Conservation (phyloP, 1,284 basidiomycete genomes). For the Spongispora temasekensis region DNA sequence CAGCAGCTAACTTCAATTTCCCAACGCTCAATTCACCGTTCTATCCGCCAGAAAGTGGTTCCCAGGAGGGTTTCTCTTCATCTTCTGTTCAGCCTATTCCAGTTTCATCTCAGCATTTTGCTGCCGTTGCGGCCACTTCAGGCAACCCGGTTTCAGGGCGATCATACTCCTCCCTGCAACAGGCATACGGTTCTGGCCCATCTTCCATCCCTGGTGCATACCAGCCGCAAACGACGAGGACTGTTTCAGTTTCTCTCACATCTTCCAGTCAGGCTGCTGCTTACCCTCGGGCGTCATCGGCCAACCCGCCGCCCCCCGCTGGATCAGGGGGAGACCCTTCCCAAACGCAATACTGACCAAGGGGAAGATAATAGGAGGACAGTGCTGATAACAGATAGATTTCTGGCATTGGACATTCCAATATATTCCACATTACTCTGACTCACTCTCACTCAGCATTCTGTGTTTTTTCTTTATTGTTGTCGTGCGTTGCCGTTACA, state of each 20-base stretch:
- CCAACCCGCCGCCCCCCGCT: conserved; percentile 24
- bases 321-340: conserved; percentile 30
- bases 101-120: conserved; percentile 33
- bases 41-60: conserved; percentile 39
- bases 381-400: conserved; percentile 18
- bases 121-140: conserved; percentile 15
- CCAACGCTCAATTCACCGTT: conserved; percentile 47
- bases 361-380: conserved; percentile 23
- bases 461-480: conserved; percentile 1
- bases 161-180: conserved; percentile 30
- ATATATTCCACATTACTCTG: conserved; percentile 13
- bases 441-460: conserved; percentile 3
- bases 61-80: conserved; percentile 23
- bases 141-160: conserved; percentile 25
- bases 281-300: conserved; percentile 26
- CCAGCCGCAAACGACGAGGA: conserved; percentile 25
- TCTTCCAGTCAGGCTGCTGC: conserved; percentile 18
- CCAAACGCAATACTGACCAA: conserved; percentile 34
- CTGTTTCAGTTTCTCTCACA: conserved; percentile 7
- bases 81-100: conserved; percentile 33
- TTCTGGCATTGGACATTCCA: conserved; percentile 16
- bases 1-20: conserved; percentile 28
- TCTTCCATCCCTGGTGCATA: conserved; percentile 22
- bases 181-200: conserved; percentile 22
- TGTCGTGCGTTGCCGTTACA: conserved; percentile 15